phyloP scores from a whole-genome alignment of 306 rosid species.

The peach (Prunus persica) region Prunus_persica_NCBIv2 NC_034014.1:25788001-25788500 shows the following conservation, averaged over 20 bases:
- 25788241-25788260: constrained; percentile 8
- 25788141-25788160: constrained; percentile 27
- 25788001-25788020: not conserved
- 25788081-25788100: not conserved
- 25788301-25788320: constrained; percentile 11
- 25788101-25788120: not conserved
- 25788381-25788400: not conserved
- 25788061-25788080: not conserved
- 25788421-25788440: constrained; percentile 8
- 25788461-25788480: constrained; percentile 20
- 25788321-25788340: not conserved
- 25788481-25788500: constrained; percentile 18
- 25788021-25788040: not conserved
- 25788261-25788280: constrained; percentile 23
- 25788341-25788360: not conserved
- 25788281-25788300: constrained; percentile 19
- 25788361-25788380: not conserved
- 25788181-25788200: constrained; percentile 3
- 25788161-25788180: constrained; percentile 22
- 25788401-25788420: not conserved
- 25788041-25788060: constrained; percentile 16
- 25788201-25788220: constrained; percentile 11
- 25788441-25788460: constrained; percentile 22
- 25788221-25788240: constrained; percentile 21
- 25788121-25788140: constrained; percentile 12